phyloP scores from a whole-genome alignment of 2,329 filamentous ascomycete species.

The Arthrobotrys sinensis region DNA sequence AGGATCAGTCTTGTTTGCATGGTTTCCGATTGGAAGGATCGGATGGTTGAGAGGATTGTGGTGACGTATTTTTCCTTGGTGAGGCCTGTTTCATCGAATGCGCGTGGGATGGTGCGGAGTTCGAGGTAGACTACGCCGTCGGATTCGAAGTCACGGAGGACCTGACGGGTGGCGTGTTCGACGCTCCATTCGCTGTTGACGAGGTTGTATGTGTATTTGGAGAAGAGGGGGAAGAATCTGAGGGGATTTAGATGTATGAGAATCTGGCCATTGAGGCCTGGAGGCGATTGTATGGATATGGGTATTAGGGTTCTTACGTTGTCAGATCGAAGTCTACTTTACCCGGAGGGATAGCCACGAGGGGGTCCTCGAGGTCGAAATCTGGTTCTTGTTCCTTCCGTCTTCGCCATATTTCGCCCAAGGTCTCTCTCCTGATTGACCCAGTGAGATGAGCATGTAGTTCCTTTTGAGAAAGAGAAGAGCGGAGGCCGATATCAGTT shows the following conservation, averaged over 20 bases:
- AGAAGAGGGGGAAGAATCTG: conserved; percentile 82
- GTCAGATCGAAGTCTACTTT: conserved; percentile 80
- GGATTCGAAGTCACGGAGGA: conserved; percentile 76
- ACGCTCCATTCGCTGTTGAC: conserved; percentile 76
- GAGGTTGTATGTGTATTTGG: conserved; percentile 83
- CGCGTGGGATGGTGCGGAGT: conserved; percentile 83
- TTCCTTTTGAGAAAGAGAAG: conserved; percentile 68
- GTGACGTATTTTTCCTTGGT: conserved; percentile 77
- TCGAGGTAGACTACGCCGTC: conserved; percentile 86
- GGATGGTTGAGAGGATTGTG: conserved; percentile 77
- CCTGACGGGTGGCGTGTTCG: conserved; percentile 75
- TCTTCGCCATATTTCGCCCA: conserved; percentile 80
- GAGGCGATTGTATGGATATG: conserved; percentile 15
- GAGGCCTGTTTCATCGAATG: conserved; percentile 72
- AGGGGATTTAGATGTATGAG: conserved; percentile 17
- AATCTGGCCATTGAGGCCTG: conserved; percentile 26
- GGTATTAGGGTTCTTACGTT: conserved; percentile 71
- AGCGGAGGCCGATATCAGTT: conserved; percentile 58
- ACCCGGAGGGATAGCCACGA: conserved; percentile 78
- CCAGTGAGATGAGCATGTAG: conserved; percentile 86
- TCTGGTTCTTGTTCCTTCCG: conserved; percentile 72
- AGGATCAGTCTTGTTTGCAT: conserved; percentile 80
- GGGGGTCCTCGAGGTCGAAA: conserved; percentile 77
- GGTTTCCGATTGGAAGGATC: conserved; percentile 69
- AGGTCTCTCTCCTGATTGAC: conserved; percentile 79